Percentiles rank a stretch among this genome's conserved stretches.
phyloP scores from a whole-genome alignment of 2,329 filamentous ascomycete genomes.

The Ascochyta clinopodiicola region DNA sequence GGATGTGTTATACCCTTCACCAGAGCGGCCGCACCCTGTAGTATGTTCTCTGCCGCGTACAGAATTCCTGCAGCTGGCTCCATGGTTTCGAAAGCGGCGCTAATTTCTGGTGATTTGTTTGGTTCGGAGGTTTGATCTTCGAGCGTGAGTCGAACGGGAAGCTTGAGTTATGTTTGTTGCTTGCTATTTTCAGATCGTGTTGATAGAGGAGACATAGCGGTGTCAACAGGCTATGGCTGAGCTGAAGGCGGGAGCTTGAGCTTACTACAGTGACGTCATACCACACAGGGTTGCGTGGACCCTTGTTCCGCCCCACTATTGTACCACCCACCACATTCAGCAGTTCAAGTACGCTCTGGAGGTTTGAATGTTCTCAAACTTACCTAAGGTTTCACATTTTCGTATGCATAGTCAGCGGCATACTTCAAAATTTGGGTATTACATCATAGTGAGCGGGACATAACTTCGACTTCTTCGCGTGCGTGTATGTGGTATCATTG shows the following conservation, averaged over 20 bases:
- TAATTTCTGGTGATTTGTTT: neutral
- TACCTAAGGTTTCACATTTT: too few species aligned
- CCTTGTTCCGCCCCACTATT: neutral
- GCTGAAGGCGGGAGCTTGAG: neutral
- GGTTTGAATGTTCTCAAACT: too few species aligned
- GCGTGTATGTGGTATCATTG: slow-evolving; percentile 2
- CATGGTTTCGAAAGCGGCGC: slow-evolving; percentile 25
- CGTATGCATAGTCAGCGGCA: too few species aligned
- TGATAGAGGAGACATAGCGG: neutral
- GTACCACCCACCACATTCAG: neutral
- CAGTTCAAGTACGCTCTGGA: neutral
- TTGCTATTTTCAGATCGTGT: neutral
- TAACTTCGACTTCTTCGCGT: neutral
- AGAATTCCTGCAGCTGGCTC: slow-evolving; percentile 48
- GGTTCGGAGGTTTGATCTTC: neutral
- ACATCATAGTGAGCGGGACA: too few species aligned
- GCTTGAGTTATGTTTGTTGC: neutral
- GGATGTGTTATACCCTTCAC: slow-evolving; percentile 57
- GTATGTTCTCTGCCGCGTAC: slow-evolving; percentile 46
- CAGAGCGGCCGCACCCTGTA: slow-evolving; percentile 53
- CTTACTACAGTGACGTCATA: slow-evolving; percentile 14
- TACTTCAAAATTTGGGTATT: too few species aligned
- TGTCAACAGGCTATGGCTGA: slow-evolving; percentile 2
- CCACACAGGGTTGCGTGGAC: neutral
- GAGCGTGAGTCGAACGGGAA: neutral